These are phyloP conservation scores for Trifolium subterraneum DNA, from an alignment of 306 rosid species.

Conservation along the genomic window DNA sequence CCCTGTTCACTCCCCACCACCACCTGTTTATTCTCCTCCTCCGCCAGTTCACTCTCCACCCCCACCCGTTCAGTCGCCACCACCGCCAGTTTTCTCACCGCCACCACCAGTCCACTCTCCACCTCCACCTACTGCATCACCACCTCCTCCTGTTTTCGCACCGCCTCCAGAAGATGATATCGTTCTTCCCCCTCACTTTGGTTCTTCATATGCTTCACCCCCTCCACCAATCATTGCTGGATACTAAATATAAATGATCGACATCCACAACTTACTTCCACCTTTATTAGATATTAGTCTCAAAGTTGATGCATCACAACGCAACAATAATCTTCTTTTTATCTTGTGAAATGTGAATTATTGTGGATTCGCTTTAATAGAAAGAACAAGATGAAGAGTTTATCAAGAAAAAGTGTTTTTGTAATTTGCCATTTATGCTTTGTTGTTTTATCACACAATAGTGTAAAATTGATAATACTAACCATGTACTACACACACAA, in stretches of 20 bases:
- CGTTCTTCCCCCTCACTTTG: conserved; percentile 50
- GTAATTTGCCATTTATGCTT: not conserved
- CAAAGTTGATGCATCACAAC: not conserved
- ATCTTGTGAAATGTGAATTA: not conserved
- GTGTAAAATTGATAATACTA: not conserved
- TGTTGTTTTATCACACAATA: not conserved
- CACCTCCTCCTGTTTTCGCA: conserved; percentile 30
- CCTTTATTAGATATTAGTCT: conserved; percentile 3
- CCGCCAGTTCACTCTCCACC: conserved; percentile 30
- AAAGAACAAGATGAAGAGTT: not conserved
- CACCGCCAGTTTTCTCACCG: conserved; percentile 16
- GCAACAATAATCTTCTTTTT: not conserved
- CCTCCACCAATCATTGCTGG: conserved; percentile 54
- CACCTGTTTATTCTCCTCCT: not conserved
- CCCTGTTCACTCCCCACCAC: conserved; percentile 6
- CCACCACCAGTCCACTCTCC: conserved; percentile 3
- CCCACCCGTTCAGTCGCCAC: not conserved
- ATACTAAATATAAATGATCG: conserved; percentile 44
- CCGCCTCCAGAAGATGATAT: conserved; percentile 33
- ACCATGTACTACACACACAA: not conserved
- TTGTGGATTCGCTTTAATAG: not conserved
- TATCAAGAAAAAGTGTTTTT: not conserved
- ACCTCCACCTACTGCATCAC: conserved; percentile 25
- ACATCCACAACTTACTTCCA: not conserved
- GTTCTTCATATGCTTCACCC: conserved; percentile 58